Percentiles rank a stretch among this genome's conserved stretches.
Conservation (phyloP, 805 yeast genomes). For the Wickerhamiella nectarea region DNA sequence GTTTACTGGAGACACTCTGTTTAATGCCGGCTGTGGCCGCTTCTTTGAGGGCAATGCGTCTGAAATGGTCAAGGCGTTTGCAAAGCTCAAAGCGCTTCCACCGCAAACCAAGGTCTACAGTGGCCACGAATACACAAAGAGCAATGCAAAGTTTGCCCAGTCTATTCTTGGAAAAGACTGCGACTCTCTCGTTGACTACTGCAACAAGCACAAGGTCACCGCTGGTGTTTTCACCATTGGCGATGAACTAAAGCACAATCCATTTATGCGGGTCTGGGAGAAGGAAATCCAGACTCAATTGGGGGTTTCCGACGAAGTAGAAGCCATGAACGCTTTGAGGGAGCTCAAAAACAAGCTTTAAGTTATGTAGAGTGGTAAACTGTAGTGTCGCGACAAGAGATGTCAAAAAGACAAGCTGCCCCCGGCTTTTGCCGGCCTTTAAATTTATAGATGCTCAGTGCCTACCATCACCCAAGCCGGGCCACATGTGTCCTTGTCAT, state of each 20-base stretch:
- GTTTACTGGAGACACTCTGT: constrained; percentile 91
- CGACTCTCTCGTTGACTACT: constrained; percentile 41
- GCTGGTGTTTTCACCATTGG: constrained; percentile 75
- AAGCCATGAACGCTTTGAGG: constrained; percentile 62
- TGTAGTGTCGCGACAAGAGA: no score
- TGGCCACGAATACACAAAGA: constrained; percentile 89
- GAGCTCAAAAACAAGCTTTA: constrained; percentile 55
- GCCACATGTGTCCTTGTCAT: no score
- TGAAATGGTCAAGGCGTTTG: constrained; percentile 67
- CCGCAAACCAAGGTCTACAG: constrained; percentile 65
- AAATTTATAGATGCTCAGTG: no score
- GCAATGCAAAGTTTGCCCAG: constrained; percentile 67
- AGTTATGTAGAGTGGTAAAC: no score
- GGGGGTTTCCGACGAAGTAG: constrained; percentile 36
- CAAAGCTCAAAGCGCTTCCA: constrained; percentile 47
- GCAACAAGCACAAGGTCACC: constrained; percentile 48
- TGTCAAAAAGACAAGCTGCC: no score
- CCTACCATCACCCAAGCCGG: no score
- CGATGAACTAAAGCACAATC: constrained; percentile 73
- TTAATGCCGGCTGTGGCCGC: constrained; percentile 90
- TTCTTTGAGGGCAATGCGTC: constrained; percentile 83
- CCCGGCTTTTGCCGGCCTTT: no score
- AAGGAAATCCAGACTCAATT: constrained; percentile 46
- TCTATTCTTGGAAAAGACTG: constrained; percentile 43
- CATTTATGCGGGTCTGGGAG: constrained; percentile 72